Evolutionary conservation across 1,284 basidiomycete genomes (phyloP), one percentile per base, ranked within the genome.

Genomic region (Pholiota adiposa): DNA sequence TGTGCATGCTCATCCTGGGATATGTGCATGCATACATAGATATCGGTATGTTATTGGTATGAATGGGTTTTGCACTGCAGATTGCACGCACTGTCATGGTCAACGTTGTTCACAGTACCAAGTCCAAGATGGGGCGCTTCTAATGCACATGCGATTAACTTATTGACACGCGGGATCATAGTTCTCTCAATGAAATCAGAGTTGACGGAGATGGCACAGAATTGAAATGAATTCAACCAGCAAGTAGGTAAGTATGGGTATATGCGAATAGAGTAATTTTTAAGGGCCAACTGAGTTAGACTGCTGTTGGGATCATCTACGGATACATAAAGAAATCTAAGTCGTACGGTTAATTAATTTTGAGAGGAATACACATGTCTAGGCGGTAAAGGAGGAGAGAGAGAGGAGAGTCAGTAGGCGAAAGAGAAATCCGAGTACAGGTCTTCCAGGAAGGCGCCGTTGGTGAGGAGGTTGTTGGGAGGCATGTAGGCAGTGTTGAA

Each of bases 361-460:
- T 38, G 18, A 33, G 27, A 43, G 21, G 34, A 51, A 34, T 53
- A 34, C 6, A 34, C 29, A 50, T 2, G 40, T 54, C 40, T 54
- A 41, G 40, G 40, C 38, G 52, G 38, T 48, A 48, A 46, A 54
- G 34, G 36, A 40, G 46, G 53, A 41, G 51, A 36, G 56, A 36
- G 48, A n/a, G 16, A 11, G 4, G 53, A 63, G 23, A 16, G 8
- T 72, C 62, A 79, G 61, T 79, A 79, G 54, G 74, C 71, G 63
- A 77, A 72, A 60, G 79, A 76, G 46, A 78, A 67, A 66, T 81
- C 77, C 27, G 76, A 69, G 57, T 70, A 65, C 33, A 73, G 58
- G 48, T 75, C 72, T 50, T 70, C 62, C 56, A 76, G 72, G 53
- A 77, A 69, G 62, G 72, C 67, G 29, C 64, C 60, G 51, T 69